Conservation (phyloP, 306 rosid genomes). For the Castanea sativa region DNA sequence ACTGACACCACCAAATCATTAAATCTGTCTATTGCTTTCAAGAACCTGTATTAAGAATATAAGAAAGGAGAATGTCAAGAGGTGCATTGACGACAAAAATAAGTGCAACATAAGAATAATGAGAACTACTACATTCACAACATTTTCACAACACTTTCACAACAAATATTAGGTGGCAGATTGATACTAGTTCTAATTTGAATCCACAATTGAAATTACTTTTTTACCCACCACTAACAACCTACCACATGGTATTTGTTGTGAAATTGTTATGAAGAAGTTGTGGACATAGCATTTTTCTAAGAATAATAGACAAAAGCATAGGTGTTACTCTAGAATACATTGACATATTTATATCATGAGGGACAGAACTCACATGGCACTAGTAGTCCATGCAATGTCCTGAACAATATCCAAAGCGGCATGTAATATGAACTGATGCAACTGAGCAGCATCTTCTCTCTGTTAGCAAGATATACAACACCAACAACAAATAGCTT, state of each 20-base stretch:
- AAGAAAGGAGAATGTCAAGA: constrained; percentile 1
- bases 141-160: too few species aligned
- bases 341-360: not conserved
- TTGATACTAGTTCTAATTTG: too few species aligned
- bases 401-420: constrained; percentile 98
- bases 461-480: constrained; percentile 49
- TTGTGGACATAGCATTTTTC: too few species aligned
- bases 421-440: constrained; percentile 91
- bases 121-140: too few species aligned
- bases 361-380: constrained; percentile 59
- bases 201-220: too few species aligned
- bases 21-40: constrained; percentile 90
- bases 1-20: constrained; percentile 89
- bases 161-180: too few species aligned
- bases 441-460: constrained; percentile 97
- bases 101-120: not conserved
- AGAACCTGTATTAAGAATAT: constrained; percentile 66
- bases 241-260: too few species aligned
- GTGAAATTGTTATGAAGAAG: too few species aligned
- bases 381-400: constrained; percentile 98
- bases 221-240: too few species aligned
- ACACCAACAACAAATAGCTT: not conserved
- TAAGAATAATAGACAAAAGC: not conserved
- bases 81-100: not conserved
- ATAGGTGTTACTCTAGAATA: not conserved